These are phyloP conservation scores for Curvularia lunata DNA, from an alignment of 2,329 filamentous ascomycete species.

Conservation along the genomic window DNA sequence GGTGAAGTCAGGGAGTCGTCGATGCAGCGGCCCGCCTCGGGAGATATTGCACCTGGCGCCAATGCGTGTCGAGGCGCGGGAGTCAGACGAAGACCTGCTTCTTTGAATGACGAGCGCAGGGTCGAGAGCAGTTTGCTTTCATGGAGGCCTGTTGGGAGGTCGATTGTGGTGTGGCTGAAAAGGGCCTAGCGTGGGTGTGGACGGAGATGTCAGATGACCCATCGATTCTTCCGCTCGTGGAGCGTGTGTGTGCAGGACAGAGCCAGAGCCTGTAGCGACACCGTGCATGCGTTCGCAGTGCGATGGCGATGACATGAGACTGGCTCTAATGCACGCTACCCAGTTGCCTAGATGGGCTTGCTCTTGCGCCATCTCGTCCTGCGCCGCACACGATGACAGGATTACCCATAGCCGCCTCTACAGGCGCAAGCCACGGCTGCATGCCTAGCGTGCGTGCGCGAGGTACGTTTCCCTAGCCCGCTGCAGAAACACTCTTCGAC, in stretches of 20 bases:
- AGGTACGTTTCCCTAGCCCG: background rate
- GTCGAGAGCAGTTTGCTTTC: constrained; percentile 28
- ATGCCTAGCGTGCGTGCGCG: background rate
- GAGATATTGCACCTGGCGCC: constrained; percentile 14
- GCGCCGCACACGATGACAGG: background rate
- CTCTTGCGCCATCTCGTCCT: background rate
- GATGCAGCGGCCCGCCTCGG: constrained; percentile 23
- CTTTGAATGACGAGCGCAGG: constrained; percentile 13
- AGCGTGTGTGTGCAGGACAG: constrained; percentile 4
- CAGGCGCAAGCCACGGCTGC: background rate
- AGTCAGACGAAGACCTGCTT: background rate
- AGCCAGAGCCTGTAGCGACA: constrained; percentile 3
- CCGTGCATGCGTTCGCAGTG: constrained; percentile 8
- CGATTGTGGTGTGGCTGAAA: constrained; percentile 25
- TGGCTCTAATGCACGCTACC: background rate
- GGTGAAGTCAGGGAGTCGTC: constrained; percentile 30
- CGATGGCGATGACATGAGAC: constrained; percentile 1
- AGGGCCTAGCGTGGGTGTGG: constrained; percentile 21
- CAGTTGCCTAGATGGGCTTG: background rate
- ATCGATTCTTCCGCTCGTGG: constrained; percentile 15
- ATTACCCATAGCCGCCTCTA: background rate
- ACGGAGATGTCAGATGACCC: constrained; percentile 32
- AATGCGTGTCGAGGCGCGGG: constrained; percentile 13
- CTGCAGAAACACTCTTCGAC: background rate
- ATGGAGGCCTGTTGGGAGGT: constrained; percentile 26